Evolutionary conservation across 129 eudicot species (phyloP).

Genomic region (Helianthus annuus): DNA sequence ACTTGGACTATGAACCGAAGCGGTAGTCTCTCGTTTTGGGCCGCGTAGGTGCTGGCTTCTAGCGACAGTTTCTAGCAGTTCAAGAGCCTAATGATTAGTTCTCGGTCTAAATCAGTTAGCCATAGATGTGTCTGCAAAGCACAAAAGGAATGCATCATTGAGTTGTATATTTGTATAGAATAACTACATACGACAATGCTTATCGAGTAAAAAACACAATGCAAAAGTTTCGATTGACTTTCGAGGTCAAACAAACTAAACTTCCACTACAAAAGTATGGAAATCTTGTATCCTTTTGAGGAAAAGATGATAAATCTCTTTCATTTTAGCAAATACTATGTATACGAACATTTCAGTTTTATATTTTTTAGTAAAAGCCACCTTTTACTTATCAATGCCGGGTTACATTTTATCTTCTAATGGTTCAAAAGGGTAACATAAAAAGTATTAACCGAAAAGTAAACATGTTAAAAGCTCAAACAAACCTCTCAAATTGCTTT

Average conservation of each 20-base stretch:
- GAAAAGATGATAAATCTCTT: too few species aligned
- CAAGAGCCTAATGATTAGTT: slow-evolving; percentile 65
- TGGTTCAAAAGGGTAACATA: too few species aligned
- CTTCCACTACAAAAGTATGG: not conserved
- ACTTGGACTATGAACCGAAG: too few species aligned
- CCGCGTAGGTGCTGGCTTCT: slow-evolving; percentile 74
- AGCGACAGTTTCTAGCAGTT: slow-evolving; percentile 69
- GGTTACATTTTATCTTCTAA: too few species aligned
- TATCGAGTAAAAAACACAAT: not conserved
- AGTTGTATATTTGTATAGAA: not conserved
- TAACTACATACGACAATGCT: not conserved
- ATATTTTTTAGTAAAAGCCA: too few species aligned
- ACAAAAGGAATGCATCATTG: not conserved
- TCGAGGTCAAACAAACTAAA: slow-evolving; percentile 12
- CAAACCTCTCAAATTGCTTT: too few species aligned
- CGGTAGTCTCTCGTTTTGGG: slow-evolving; percentile 80
- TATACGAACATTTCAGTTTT: too few species aligned
- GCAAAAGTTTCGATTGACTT: not conserved
- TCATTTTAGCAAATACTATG: too few species aligned
- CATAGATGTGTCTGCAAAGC: slow-evolving; percentile 65
- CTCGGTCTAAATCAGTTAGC: slow-evolving; percentile 68
- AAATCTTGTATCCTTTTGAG: too few species aligned
- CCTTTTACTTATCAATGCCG: too few species aligned
- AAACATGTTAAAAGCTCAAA: too few species aligned
- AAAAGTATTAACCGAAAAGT: too few species aligned